These are phyloP conservation scores for Cyclotella baltica DNA, from an alignment of 108 stramenopile species.

Conservation along the genomic window DNA sequence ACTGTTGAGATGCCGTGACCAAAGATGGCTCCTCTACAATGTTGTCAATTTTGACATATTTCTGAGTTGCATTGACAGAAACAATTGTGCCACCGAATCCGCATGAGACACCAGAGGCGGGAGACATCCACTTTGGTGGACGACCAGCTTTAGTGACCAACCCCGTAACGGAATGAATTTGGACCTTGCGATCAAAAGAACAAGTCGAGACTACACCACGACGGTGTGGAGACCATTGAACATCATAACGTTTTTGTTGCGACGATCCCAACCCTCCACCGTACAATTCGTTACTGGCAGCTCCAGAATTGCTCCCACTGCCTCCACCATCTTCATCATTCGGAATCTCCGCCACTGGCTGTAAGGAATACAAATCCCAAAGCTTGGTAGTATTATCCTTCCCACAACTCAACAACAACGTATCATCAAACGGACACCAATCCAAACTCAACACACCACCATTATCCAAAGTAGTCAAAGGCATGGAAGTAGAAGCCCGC, in stretches of 20 bases:
- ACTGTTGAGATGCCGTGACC: slow-evolving; percentile 61
- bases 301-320: neutral
- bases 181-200: slow-evolving; percentile 96
- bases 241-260: slow-evolving; percentile 82
- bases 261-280: slow-evolving; percentile 73
- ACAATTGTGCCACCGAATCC: slow-evolving; percentile 93
- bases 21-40: slow-evolving; percentile 77
- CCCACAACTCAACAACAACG: slow-evolving; percentile 83
- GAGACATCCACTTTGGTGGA: slow-evolving; percentile 95
- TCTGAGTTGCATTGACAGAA: slow-evolving; percentile 61
- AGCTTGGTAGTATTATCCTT: slow-evolving; percentile 97
- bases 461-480: slow-evolving; percentile 78
- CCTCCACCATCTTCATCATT: slow-evolving; percentile 46
- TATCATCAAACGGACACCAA: slow-evolving; percentile 97
- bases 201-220: slow-evolving; percentile 92
- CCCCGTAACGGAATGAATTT: slow-evolving; percentile 87
- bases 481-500: slow-evolving; percentile 91
- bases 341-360: slow-evolving; percentile 91
- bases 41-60: slow-evolving; percentile 58
- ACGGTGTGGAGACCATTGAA: slow-evolving; percentile 91
- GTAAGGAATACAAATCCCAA: slow-evolving; percentile 92
- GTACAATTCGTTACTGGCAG: slow-evolving; percentile 35
- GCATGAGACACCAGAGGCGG: slow-evolving; percentile 86
- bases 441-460: slow-evolving; percentile 90
- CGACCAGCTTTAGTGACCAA: slow-evolving; percentile 75